phyloP scores from a whole-genome alignment of 2,329 filamentous ascomycete species.

The Diaporthe sp. region DNA sequence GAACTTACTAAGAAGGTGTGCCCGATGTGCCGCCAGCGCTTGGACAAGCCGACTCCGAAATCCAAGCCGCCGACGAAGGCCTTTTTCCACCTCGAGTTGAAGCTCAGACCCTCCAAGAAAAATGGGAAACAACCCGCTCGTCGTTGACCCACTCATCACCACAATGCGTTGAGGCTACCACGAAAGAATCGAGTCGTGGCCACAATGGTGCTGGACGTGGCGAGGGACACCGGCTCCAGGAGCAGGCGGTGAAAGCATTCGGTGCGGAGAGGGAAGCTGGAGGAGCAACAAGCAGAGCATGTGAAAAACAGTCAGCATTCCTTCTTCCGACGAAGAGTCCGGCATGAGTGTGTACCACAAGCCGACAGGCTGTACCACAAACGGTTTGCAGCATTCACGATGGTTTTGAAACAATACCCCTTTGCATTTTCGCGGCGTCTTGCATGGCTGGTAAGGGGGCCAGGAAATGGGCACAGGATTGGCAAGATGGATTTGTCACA shows the following conservation, averaged over 20 bases:
- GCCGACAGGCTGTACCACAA: conserved; percentile 17
- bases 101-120: conserved; percentile 70
- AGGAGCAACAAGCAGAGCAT: not conserved
- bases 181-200: no score
- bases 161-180: not conserved
- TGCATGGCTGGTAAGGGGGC: conserved; percentile 24
- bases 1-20: conserved; percentile 70
- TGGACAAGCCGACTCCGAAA: conserved; percentile 59
- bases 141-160: not conserved
- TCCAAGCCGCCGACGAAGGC: conserved; percentile 59
- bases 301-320: not conserved
- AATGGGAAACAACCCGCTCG: conserved; percentile 60
- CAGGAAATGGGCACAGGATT: not conserved
- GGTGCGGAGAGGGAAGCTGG: not conserved
- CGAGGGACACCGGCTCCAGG: not conserved
- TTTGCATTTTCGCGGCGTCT: conserved; percentile 41
- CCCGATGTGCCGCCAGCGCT: conserved; percentile 74
- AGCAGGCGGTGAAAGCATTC: no score
- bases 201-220: not conserved
- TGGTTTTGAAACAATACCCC: conserved; percentile 29
- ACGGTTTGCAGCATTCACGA: conserved; percentile 17
- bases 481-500: conserved; percentile 21
- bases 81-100: conserved; percentile 72
- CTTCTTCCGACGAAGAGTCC: not conserved
- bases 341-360: conserved; percentile 17